Base-by-base conservation (phyloP, 2,329 filamentous ascomycete genomes). In the Fusarium mangiferae region DNA sequence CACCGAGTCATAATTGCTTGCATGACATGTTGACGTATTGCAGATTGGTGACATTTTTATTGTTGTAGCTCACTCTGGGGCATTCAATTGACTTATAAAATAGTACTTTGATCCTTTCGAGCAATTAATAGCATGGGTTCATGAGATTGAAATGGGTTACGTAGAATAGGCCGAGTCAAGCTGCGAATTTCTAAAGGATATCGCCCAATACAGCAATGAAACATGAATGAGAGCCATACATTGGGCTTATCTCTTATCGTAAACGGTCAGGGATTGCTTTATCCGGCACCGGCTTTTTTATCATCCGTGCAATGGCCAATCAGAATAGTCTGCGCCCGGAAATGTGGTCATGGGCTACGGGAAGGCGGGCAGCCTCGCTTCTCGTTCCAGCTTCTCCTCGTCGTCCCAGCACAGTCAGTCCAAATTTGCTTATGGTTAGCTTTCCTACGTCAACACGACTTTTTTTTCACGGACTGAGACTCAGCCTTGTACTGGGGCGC, bases 341-440 rank as follows among this genome's bases (percentile, higher is more conserved):
- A 76, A 78, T 79, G 78, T 79, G 72, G 75, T 80, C 77, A 79
- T 80, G 78, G 75, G 76, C 72, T 68, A 74, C 67, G 68, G 74
- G 70, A 78, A 76, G 78, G 78, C 75, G 78, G 78, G 78, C 78
- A 79, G 78, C 76, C 78, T 79, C 75, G 76, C 72, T 79, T 72
- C 77, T 75, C 65, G 66, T 71, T 79, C 69, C 74, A 76, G 72
- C 72, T 73, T 74, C 75, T 76, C 73, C 72, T 74, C 74, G 71
- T 68, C 68, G 73, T 71, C 59, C 69, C 76, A 74, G 75, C 69
- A 71, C 75, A 69, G 49, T 68, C 56, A 62, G 62, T 49, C n/a
- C 67, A 78, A 78, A 78, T 75, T 78, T 76, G 60, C 56, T 65
- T 65, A 52, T 58, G 15, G 28, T 45, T 46, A 55, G 63, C 51